Percentiles rank a stretch among this genome's conserved stretches.
Conservation (phyloP, 208 protist species). For the Acanthamoeba royreba region DNA sequence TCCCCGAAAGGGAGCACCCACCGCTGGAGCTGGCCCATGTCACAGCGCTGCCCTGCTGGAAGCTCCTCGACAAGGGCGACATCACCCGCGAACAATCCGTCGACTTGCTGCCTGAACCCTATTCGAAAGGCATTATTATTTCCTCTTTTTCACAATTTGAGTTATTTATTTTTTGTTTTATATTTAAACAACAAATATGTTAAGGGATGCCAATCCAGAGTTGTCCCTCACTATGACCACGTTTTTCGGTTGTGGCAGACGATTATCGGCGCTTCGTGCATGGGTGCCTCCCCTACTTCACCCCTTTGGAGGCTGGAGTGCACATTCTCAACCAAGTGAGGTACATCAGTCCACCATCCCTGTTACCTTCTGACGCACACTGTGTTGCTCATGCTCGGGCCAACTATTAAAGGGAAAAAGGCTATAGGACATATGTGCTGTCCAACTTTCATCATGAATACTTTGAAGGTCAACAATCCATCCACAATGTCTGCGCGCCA, state of each 20-base stretch:
- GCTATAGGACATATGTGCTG: not conserved
- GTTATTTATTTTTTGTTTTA: not conserved
- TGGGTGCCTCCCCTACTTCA: not conserved
- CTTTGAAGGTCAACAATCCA: not conserved
- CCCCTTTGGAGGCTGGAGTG: not conserved
- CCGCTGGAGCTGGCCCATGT: not conserved
- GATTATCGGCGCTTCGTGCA: not conserved
- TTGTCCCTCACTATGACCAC: not conserved
- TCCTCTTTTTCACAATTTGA: not conserved
- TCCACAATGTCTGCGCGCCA: too few relatives aligned
- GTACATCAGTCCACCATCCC: not conserved
- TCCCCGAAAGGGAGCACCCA: not conserved
- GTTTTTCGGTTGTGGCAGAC: not conserved
- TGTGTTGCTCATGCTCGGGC: too few relatives aligned
- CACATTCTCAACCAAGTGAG: not conserved
- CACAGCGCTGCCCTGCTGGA: constrained; percentile 1
- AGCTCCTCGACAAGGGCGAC: constrained; percentile 26
- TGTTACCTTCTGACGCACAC: not conserved
- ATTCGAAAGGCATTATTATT: not conserved
- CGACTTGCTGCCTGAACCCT: not conserved
- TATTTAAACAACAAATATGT: not conserved
- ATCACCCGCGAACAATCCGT: not conserved
- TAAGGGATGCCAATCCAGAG: not conserved
- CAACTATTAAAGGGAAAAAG: not conserved
- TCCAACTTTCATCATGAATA: constrained; percentile 35